Base-by-base conservation (phyloP, 176 grass and related monocot genomes). In the Phoenix dactylifera region DNA sequence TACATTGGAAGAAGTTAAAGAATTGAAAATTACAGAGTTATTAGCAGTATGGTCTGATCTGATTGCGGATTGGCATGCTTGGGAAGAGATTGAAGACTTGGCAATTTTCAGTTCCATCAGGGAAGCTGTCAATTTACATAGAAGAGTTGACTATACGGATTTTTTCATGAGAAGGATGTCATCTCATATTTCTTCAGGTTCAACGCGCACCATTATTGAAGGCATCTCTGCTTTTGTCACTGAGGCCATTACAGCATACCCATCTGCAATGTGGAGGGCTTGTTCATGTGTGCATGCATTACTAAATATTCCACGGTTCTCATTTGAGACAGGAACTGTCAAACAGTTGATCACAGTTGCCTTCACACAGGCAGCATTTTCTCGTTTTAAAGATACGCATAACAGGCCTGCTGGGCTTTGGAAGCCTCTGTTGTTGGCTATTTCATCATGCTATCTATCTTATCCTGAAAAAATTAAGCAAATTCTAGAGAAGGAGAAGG, bases 11-110 rank as follows among this genome's bases (percentile, higher is more conserved):
- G 89, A 95, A 72, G 39, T 69, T 57, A 44, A 70, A 62, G 68
- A 61, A 59, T 76, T 86, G 54, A 89, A 83, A 58, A 68, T 95
- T 50, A 80, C 71, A 35, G 90, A 89, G 54, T 55, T 95, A 72
- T 69, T 95, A 73, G 57, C 69, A 66, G 55, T 76, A 60, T 95
- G 85, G 85, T 64, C 90, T 73, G 76, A 86, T 44, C 75, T 51
- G 30, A 74, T 95, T 59, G 70, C 79, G 16, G 75, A 56, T 29
- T 95, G 77, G 82, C 72, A 95, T 64, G 78, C 76, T 7, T 95
- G 85, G 90, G 90, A 89, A 60, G 90, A 95, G 76, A 83, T 81
- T 70, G 90, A 89, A 67, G 85, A 95, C 79, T 77, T 89, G 59
- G 82, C 74, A 29, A 63, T 95, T 66, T 95, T 95, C 59, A 71